A percentile compares a stretch with the other conserved stretches of the same genome.
phyloP scores from a whole-genome alignment of 345 rosid species.

The Syzygium oleosum region DNA sequence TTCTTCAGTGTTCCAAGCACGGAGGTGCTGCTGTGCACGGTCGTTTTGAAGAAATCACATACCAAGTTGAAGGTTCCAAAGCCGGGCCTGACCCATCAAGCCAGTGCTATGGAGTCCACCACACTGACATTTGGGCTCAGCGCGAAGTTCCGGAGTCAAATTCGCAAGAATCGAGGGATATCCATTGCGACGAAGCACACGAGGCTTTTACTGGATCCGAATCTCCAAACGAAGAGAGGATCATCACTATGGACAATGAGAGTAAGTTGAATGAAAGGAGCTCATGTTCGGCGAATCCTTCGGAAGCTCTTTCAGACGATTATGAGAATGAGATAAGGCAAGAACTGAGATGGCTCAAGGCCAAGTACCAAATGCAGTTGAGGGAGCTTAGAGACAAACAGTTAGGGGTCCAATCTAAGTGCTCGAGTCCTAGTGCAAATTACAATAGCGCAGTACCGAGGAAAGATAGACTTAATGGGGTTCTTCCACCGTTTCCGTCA shows the following conservation, averaged over 20 bases:
- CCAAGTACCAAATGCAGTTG: constrained; percentile 59
- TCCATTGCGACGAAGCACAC: constrained; percentile 28
- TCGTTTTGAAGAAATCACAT: constrained; percentile 78
- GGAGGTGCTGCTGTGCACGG: constrained; percentile 53
- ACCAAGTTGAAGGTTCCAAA: constrained; percentile 44
- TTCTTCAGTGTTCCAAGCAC: constrained; percentile 38
- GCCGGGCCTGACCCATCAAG: constrained; percentile 6
- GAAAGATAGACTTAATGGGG: neutral
- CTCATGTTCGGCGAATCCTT: constrained; percentile 11
- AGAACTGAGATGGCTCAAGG: constrained; percentile 91
- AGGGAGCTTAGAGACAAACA: constrained; percentile 47
- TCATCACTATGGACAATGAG: constrained; percentile 20
- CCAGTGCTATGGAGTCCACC: constrained; percentile 17
- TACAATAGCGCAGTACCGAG: neutral
- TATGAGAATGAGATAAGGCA: constrained; percentile 70
- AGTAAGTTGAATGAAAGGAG: constrained; percentile 12
- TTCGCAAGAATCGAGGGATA: constrained; percentile 26
- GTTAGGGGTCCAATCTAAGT: constrained; percentile 15
- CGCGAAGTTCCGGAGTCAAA: constrained; percentile 21
- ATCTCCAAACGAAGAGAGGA: constrained; percentile 17
- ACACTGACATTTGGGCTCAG: constrained; percentile 60
- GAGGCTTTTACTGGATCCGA: neutral
- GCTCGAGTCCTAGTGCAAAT: constrained; percentile 5
- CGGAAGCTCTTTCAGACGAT: constrained; percentile 21
- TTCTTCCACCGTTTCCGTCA: neutral